Evolutionary conservation across 2,329 filamentous ascomycete genomes (phyloP).

Genomic region (Pyrenochaeta sp.): DNA sequence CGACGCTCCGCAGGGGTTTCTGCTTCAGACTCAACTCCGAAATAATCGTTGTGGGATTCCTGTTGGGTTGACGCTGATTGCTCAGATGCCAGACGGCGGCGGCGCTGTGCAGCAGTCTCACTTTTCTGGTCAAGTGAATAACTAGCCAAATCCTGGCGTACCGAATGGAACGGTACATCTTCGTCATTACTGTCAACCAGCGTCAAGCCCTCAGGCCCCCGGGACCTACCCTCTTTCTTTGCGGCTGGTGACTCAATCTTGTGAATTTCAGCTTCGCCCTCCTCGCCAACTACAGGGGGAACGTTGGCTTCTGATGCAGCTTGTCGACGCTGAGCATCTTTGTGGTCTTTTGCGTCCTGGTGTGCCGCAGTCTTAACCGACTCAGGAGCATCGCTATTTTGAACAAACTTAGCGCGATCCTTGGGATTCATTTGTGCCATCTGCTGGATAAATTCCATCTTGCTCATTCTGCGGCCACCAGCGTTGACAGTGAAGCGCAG

Average conservation of each 20-base stretch:
- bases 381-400: constrained; percentile 58
- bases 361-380: constrained; percentile 57
- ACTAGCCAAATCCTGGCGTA: constrained; percentile 46
- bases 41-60: constrained; percentile 38
- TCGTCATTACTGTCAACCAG: constrained; percentile 56
- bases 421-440: constrained; percentile 76
- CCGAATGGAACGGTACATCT: constrained; percentile 59
- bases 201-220: constrained; percentile 51
- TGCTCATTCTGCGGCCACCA: constrained; percentile 78
- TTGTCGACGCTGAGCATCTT: constrained; percentile 37
- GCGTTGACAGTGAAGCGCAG: constrained; percentile 80
- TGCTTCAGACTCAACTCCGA: constrained; percentile 14
- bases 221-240: constrained; percentile 29
- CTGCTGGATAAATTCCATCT: constrained; percentile 79
- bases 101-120: constrained; percentile 54
- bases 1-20: constrained; percentile 28
- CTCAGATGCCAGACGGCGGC: constrained; percentile 50
- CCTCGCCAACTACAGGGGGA: constrained; percentile 43
- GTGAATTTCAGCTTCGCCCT: constrained; percentile 44
- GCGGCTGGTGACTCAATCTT: constrained; percentile 41
- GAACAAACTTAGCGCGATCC: constrained; percentile 62
- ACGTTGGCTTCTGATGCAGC: constrained; percentile 40
- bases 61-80: constrained; percentile 11
- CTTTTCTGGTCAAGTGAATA: constrained; percentile 28
- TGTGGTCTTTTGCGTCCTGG: constrained; percentile 51